phyloP scores from a whole-genome alignment of 768 basidiomycete genomes.

The Pleurotus tuoliensis region DNA sequence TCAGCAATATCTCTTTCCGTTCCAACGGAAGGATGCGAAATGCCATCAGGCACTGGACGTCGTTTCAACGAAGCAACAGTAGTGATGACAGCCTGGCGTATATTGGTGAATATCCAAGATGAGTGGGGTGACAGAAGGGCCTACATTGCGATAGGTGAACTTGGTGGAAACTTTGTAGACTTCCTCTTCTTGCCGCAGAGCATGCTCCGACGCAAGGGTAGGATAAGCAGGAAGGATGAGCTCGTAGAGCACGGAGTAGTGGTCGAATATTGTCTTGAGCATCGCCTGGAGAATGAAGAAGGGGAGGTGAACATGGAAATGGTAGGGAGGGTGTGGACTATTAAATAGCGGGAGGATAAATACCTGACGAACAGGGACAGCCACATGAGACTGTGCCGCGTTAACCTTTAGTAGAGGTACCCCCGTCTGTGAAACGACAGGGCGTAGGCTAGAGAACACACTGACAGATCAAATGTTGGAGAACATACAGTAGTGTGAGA shows the following conservation, averaged over 20 bases:
- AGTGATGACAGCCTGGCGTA: slow-evolving; percentile 45
- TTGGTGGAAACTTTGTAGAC: slow-evolving; percentile 73
- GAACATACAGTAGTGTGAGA: slow-evolving; percentile 31
- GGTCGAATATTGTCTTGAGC: slow-evolving; percentile 71
- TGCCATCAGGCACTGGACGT: slow-evolving; percentile 49
- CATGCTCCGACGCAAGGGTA: slow-evolving; percentile 69
- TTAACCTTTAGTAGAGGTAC: slow-evolving; percentile 63
- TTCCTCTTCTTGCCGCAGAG: slow-evolving; percentile 77
- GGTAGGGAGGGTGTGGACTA: not conserved
- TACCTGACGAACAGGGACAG: slow-evolving; percentile 74
- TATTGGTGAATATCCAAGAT: not conserved
- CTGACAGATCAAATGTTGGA: slow-evolving; percentile 8
- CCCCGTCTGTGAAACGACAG: slow-evolving; percentile 38
- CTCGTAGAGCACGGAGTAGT: slow-evolving; percentile 68
- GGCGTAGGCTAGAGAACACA: not conserved
- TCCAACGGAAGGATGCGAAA: slow-evolving; percentile 71
- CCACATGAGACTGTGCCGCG: slow-evolving; percentile 65
- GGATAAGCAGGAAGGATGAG: slow-evolving; percentile 50
- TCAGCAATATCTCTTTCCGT: slow-evolving; percentile 61
- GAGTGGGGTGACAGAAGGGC: slow-evolving; percentile 14
- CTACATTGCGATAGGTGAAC: slow-evolving; percentile 79
- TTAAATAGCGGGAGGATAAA: slow-evolving; percentile 13
- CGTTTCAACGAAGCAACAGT: slow-evolving; percentile 47
- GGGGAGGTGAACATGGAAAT: slow-evolving; percentile 9
- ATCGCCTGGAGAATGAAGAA: slow-evolving; percentile 43